Evolutionary conservation across 345 rosid genomes (phyloP), one percentile per base, ranked within the genome.

Genomic region (Odontarrhena argentea): DNA sequence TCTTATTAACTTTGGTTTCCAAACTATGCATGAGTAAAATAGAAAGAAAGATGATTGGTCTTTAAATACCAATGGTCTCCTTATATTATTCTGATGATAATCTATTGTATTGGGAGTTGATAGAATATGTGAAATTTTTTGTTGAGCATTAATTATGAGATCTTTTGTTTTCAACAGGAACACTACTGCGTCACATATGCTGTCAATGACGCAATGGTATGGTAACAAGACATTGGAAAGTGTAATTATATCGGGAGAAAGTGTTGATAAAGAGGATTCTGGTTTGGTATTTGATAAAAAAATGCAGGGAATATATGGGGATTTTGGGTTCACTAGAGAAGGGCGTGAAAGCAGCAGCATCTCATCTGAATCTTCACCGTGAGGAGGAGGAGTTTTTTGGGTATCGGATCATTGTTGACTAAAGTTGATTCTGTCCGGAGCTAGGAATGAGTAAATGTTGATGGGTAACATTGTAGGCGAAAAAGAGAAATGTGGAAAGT

Each of bases 141-240:
- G 7, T 42, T 36, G 46, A 52, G 56, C 34, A 43, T 47, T 48
- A 4, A 25, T 65, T 35, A 28, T 14, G 22, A 18, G 22, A 18
- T 1, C 14, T 57, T 49, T 60, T 37, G 42, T 59, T 18, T 62
- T 34, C 56, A 24, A 55, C 68, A 71, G 78, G 78, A 75, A 69
- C 75, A 75, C 44, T 88, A 88, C 75, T 94, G 97, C 38, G 96
- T 91, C 55, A 78, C 92, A 36, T 81, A 75, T 75, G 97, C 96
- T 64, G 85, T 94, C 75, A 87, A 87, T 75, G 97, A 94, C 68
- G 74, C 83, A 49, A 79, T 84, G 97, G 96, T 88, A 88, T 46
- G 96, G 95, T 78, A 44, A 9, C 7, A 58, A 40, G 40, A 46
- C 3, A 35, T 25, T 43, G n/a, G 45, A 12, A 22, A 50, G 14